Base-by-base conservation (phyloP, 2,329 filamentous ascomycete species). In the Mycogone perniciosa region DNA sequence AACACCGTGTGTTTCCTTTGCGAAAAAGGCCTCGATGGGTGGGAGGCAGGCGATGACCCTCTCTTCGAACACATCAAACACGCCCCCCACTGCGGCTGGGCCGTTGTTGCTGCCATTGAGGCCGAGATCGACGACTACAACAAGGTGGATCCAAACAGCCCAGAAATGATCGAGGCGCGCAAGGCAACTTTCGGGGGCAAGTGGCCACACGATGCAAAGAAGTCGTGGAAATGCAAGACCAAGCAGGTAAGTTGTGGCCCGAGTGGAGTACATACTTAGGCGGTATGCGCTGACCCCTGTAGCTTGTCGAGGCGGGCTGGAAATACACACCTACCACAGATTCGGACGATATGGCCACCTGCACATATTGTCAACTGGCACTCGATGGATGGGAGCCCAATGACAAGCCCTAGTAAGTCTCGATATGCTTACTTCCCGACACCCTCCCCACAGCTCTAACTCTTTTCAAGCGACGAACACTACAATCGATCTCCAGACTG, bases 301-400 rank as follows among this genome's bases (percentile, higher is more conserved):
- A 93, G 84, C 84, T 97, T 73, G 89, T 89, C 33, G 88, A 92
- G 57, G 88, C 89, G 30, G 93, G 93, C 8, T 99, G 92, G 91
- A 90, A 87, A 64, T 96, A 91, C 69, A 95, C 90, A 27, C 91
- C 93, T 0, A 88, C 82, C 5, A 72, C 81, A 40, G 89, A 92
- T 40, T 89, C 84, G 9, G 85, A 93, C 57, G 93, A 99, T 67
- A 88, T 92, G 71, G 88, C 89, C 7, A 93, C 87, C 8, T 99
- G 93, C 65, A 79, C 88, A 30, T 96, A 97, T 70, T 99, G 93
- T 71, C 82, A 87, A 51, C 72, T 97, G 11, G 89, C 86, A 8
- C 78, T 99, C 8, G 92, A 97, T 67, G 90, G 90, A 6, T 99
- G 95, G 93, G 93, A 97, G 64, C 85, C 86, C 1, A 84, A 85